A percentile compares a stretch with the other conserved stretches of the same genome.
phyloP scores from a whole-genome alignment of 257 asterid species.

The Rauvolfia tetraphylla region DNA sequence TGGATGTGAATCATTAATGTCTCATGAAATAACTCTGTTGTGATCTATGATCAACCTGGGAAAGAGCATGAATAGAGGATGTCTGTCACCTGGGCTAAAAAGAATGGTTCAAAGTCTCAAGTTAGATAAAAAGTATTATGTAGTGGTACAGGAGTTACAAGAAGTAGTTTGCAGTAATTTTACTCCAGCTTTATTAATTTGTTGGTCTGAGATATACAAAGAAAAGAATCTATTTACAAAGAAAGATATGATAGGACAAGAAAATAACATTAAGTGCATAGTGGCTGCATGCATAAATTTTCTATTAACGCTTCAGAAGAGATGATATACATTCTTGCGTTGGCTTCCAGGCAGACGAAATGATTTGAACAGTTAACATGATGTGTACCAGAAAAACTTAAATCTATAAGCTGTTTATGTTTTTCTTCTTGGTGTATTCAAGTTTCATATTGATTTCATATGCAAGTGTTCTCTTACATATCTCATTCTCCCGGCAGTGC shows the following conservation, averaged over 20 bases:
- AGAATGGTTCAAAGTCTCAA: not conserved
- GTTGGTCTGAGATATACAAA: not conserved
- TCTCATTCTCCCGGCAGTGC: constrained; percentile 52
- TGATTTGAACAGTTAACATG: not conserved
- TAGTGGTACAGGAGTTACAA: not conserved
- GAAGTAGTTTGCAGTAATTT: not conserved
- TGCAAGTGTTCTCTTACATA: constrained; percentile 17
- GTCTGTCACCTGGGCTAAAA: not conserved
- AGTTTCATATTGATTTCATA: not conserved
- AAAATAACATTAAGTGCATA: not conserved
- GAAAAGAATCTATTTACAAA: not conserved
- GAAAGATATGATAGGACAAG: not conserved
- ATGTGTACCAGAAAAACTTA: not conserved
- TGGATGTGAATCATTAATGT: not conserved
- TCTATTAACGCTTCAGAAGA: not conserved
- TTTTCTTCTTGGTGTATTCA: not conserved
- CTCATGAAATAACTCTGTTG: not conserved
- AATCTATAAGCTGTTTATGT: not conserved
- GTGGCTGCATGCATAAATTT: not conserved
- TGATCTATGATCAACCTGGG: not conserved
- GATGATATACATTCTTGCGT: not conserved
- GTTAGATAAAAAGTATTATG: not conserved
- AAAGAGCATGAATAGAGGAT: not conserved
- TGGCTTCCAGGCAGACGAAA: not conserved
- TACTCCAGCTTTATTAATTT: not conserved